Evolutionary conservation across 2,329 filamentous ascomycete species (phyloP), one percentile per base, ranked within the genome.

Genomic region (Pestalotiopsis sp.): DNA sequence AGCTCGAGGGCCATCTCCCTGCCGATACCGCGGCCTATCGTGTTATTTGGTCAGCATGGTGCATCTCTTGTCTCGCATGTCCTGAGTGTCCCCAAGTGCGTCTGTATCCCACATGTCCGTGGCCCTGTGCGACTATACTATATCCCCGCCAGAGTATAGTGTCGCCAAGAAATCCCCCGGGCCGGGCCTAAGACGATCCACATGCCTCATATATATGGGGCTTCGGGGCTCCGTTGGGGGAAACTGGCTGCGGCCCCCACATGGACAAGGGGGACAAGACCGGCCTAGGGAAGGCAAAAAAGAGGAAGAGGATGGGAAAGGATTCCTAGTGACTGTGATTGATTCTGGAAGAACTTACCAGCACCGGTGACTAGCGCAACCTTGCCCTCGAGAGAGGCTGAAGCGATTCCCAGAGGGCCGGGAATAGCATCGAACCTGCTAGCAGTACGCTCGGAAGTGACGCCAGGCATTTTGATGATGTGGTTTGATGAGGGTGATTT

Each of bases 1-100:
- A 92, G 86, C 79, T 91, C 88, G 66, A 87, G 82, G 65, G 89
- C 89, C 83, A 91, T 91, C 72, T 87, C 87, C 65, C 86, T 85
- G 68, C 89, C 89, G 71, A 92, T 91, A 72, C 89, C 89, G 77
- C 89, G 88, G 74, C 87, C 84, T 87, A 68, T 63, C 39, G 17
- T 30, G 22, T 24, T 60, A 24, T 17, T n/a, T 24, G 30, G 70
- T 71, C 68, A 71, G 71, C 56, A 6, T 9, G 61, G 30, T 44
- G 63, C 56, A 17, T 24, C 2, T 30, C 14, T 48, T 24, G 24
- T 24, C 40, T n/a, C 13, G 11, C 13, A 5, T 17, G n/a, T 52
- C 24, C 24, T 26, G 24, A 26, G 24, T 26, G 24, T 26, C 24
- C 24, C 24, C 3, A 26, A 26, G 24, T 26, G 40, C 6, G 13